These are phyloP conservation scores for Pythium aristosporum DNA, from an alignment of 352 stramenopile genomes.

Conservation along the genomic window DNA sequence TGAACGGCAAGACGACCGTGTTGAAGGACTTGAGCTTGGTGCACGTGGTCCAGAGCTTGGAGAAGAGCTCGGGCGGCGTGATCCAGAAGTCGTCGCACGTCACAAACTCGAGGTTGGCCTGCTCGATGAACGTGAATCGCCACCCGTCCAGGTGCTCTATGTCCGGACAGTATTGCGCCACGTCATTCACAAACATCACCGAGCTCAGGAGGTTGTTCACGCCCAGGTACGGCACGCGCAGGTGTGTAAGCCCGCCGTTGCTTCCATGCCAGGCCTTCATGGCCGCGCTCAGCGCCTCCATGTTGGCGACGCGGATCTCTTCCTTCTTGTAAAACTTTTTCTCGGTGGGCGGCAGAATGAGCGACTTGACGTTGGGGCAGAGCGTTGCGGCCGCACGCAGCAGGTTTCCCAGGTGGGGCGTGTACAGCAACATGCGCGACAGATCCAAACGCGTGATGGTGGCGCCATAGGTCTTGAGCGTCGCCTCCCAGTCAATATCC, in stretches of 20 bases:
- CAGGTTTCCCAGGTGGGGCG: constrained; percentile 10
- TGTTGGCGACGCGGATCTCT: constrained; percentile 8
- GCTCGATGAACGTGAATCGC: constrained; percentile 24
- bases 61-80: constrained; percentile 8
- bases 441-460: constrained; percentile 22
- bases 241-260: constrained; percentile 21
- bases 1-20: constrained; percentile 15
- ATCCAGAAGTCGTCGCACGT: constrained; percentile 18
- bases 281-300: constrained; percentile 20
- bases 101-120: constrained; percentile 20
- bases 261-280: constrained; percentile 24
- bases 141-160: constrained; percentile 31
- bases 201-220: constrained; percentile 14
- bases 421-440: constrained; percentile 25
- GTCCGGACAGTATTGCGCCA: constrained; percentile 20
- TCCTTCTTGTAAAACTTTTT: constrained; percentile 19
- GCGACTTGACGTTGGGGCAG: constrained; percentile 22
- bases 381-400: constrained; percentile 14
- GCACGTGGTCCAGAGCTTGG: constrained; percentile 2
- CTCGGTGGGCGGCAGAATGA: constrained; percentile 21
- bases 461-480: constrained; percentile 10
- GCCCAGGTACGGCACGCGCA: constrained; percentile 18
- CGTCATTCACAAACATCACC: constrained; percentile 8
- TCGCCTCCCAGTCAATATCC: constrained; percentile 28
- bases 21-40: constrained; percentile 22